Percentiles rank a stretch among this genome's conserved stretches.
phyloP scores from a whole-genome alignment of 257 asterid genomes.

The Plantago major region DNA sequence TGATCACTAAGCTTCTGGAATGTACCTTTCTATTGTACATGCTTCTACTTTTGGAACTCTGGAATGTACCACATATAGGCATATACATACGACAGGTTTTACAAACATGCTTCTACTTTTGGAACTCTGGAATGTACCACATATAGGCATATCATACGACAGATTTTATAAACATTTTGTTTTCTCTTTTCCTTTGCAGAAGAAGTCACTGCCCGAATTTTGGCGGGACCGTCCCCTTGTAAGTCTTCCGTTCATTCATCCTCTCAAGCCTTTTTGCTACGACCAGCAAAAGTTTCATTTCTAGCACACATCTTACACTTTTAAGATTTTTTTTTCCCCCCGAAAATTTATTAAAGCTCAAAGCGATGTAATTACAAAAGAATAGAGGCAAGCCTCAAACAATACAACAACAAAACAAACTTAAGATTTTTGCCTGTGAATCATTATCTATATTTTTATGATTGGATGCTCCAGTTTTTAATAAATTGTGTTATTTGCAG shows the following conservation, averaged over 20 bases:
- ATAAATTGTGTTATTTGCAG: conserved; percentile 38
- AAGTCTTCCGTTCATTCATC: conserved; percentile 35
- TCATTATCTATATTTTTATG: conserved; percentile 10
- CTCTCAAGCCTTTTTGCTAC: conserved; percentile 16
- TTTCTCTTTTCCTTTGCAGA: conserved; percentile 42
- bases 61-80: neutral
- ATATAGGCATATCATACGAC: too few species aligned
- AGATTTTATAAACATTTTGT: conserved; percentile 1
- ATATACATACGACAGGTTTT: too few species aligned
- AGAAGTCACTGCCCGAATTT: conserved; percentile 86
- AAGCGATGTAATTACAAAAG: too few species aligned
- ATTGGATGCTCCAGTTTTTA: conserved; percentile 11
- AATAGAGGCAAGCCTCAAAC: too few species aligned
- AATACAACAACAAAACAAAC: too few species aligned
- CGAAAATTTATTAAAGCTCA: too few species aligned
- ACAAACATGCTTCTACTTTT: too few species aligned
- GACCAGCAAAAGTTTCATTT: conserved; percentile 2
- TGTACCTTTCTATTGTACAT: too few species aligned
- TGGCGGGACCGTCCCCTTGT: conserved; percentile 87
- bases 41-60: too few species aligned
- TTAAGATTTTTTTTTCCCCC: neutral
- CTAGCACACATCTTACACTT: neutral
- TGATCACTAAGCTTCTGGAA: too few species aligned
- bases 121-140: too few species aligned
- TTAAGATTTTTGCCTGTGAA: neutral